Percentiles rank a stretch among this genome's conserved stretches.
These are phyloP conservation scores for Sporobolomyces pararoseus DNA, from an alignment of 768 basidiomycete species.

Conservation along the genomic window DNA sequence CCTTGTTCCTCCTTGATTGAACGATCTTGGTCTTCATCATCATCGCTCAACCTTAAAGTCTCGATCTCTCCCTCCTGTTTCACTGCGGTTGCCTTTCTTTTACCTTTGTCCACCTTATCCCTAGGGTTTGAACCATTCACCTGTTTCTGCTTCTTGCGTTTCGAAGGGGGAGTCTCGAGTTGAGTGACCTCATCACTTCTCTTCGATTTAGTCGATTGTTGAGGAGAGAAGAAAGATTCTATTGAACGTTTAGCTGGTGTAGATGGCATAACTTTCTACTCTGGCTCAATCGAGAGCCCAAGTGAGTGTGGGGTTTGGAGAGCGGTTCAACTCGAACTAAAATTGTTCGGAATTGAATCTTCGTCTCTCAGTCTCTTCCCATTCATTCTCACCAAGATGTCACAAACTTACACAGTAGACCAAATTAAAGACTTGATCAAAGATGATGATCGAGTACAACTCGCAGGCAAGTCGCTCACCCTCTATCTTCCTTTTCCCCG, in stretches of 20 bases:
- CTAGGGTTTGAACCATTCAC: not conserved
- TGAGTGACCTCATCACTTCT: constrained; percentile 10
- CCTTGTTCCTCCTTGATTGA: not conserved
- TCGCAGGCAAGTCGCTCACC: constrained; percentile 17
- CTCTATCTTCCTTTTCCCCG: not conserved
- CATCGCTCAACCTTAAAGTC: not conserved
- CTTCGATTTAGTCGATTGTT: not conserved
- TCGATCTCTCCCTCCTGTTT: not conserved
- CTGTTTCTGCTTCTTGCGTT: not conserved
- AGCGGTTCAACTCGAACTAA: not conserved
- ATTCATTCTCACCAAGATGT: constrained; percentile 45
- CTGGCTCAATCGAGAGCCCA: not conserved
- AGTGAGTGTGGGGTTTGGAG: not conserved
- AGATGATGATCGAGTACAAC: constrained; percentile 53
- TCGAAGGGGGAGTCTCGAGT: no score
- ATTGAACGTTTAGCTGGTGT: constrained; percentile 13
- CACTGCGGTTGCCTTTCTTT: not conserved
- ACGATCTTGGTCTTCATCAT: not conserved
- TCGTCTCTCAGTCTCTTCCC: not conserved
- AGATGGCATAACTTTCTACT: no score
- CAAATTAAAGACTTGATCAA: constrained; percentile 60
- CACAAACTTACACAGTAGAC: constrained; percentile 53
- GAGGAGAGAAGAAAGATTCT: constrained; percentile 1
- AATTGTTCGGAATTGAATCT: not conserved
- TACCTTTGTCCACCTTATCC: not conserved